phyloP scores from a whole-genome alignment of 108 stramenopile species.

The Nitzschia inconspicua region DNA sequence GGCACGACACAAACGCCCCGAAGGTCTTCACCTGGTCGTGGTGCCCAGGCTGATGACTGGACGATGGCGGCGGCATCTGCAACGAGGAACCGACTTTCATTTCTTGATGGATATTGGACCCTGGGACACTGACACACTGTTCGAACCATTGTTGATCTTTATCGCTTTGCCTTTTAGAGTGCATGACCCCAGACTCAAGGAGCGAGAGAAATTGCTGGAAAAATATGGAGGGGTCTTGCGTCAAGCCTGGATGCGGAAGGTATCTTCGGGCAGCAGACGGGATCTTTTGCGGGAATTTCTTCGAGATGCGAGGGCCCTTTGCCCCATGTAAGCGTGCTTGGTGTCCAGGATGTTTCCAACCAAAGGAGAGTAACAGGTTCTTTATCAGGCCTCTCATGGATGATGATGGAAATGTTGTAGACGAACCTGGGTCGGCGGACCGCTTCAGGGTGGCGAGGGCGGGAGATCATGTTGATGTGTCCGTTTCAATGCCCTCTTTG shows the following conservation, averaged over 20 bases:
- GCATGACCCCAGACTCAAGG: too few species aligned
- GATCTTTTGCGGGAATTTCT: constrained; percentile 51
- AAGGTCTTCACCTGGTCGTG: constrained; percentile 27
- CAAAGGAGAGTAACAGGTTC: too few species aligned
- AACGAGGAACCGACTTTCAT: constrained; percentile 16
- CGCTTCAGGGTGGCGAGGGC: constrained; percentile 16
- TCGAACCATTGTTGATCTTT: constrained; percentile 32
- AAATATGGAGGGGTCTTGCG: too few species aligned
- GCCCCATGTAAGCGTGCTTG: too few species aligned
- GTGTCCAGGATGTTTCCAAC: too few species aligned
- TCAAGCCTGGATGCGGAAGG: too few species aligned
- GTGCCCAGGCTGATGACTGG: constrained; percentile 41
- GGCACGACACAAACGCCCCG: constrained; percentile 24
- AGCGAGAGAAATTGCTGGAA: too few species aligned
- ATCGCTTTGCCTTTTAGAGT: constrained; percentile 43
- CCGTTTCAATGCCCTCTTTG: constrained; percentile 54
- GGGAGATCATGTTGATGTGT: constrained; percentile 33
- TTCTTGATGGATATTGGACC: constrained; percentile 14
- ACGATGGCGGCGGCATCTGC: constrained; percentile 24
- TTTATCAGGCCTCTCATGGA: background rate
- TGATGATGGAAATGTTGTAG: too few species aligned
- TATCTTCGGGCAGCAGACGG: too few species aligned
- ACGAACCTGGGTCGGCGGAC: too few species aligned
- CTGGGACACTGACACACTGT: constrained; percentile 17
- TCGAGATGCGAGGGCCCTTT: too few species aligned